Evolutionary conservation across 371 early-diverging fungal species (phyloP), one percentile per base, ranked within the genome.

Genomic region (Lichtheimia corymbifera): DNA sequence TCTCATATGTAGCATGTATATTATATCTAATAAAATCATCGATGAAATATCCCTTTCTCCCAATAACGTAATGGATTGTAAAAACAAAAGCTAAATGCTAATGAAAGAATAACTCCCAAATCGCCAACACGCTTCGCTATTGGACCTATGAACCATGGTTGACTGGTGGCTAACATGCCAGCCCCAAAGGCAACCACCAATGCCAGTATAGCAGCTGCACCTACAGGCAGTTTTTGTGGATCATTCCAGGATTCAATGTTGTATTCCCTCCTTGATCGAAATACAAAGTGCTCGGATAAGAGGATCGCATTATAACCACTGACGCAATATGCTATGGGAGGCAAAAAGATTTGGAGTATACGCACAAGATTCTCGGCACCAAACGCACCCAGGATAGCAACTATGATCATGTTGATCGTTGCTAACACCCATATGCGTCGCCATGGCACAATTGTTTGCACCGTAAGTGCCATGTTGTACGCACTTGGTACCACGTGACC

Each of bases 161-260:
- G 72, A 20, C 62, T 62, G 66, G 71, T 72, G 20, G 70, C 69
- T 14, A 74, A 27, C 43, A 71, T 41, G 5, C 65, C 72, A 13
- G 60, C 62, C 0, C 61, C 65, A 49, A 66, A 55, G 20, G 66
- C 68, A 12, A 63, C 42, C 0, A 50, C 20, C 17, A 44, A 49
- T 6, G 30, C 14, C n/a, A 30, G 1, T 3, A 40, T 40, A 20
- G 58, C 75, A 15, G 72, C 69, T 9, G 62, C 15, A 11, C 75
- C 75, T n/a, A 60, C 30, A 13, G 75, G 75, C 22, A 74, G 53
- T 35, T 61, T 41, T 5, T 22, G 53, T 11, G 51, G 62, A 28
- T 51, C 17, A 50, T 71, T 59, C 69, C 70, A 74, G 13, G 35
- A 57, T n/a, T 64, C 58, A 11, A 58, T 20, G 4, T 27, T 47